Evolutionary conservation across 2,329 filamentous ascomycete genomes (phyloP).

Genomic region (Raffaelea ambrosiae): DNA sequence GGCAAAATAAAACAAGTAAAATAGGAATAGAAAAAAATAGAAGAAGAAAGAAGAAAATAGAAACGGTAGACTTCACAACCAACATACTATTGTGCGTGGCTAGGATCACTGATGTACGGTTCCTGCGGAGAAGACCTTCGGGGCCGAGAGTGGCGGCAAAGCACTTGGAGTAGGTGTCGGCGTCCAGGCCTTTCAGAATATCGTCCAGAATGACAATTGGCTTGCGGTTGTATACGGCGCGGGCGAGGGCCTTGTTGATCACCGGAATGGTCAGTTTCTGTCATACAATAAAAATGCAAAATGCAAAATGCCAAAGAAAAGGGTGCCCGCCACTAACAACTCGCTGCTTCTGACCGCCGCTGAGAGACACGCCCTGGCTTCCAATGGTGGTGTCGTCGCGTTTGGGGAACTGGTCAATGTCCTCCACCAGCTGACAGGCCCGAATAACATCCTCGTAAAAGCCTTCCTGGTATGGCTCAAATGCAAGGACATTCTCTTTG

Average conservation of each 20-base stretch:
- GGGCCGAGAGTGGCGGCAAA: constrained; percentile 6
- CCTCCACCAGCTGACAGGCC: constrained; percentile 19
- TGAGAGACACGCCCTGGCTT: constrained; percentile 18
- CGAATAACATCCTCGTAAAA: constrained; percentile 18
- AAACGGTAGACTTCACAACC: background rate
- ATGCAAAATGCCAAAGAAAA: background rate
- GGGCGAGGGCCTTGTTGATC: constrained; percentile 33
- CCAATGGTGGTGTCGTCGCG: constrained; percentile 18
- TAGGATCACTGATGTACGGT: constrained; percentile 6
- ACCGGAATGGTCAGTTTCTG: background rate
- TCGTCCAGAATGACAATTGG: constrained; percentile 11
- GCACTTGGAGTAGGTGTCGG: constrained; percentile 7
- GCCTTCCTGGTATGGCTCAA: constrained; percentile 5
- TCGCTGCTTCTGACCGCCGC: constrained; percentile 22
- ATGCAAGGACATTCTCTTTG: constrained; percentile 28
- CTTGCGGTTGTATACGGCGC: constrained; percentile 31
- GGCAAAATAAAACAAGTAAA: too few species aligned
- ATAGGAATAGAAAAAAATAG: too few species aligned
- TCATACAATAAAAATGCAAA: background rate
- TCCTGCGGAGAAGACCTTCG: constrained; percentile 6
- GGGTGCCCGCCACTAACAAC: constrained; percentile 13
- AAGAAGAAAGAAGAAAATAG: too few species aligned
- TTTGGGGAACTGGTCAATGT: constrained; percentile 15
- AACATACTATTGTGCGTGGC: constrained; percentile 10
- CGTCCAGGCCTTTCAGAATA: constrained; percentile 10